phyloP scores from a whole-genome alignment of 2,329 filamentous ascomycete genomes.

The Apiospora saccharicola region DNA sequence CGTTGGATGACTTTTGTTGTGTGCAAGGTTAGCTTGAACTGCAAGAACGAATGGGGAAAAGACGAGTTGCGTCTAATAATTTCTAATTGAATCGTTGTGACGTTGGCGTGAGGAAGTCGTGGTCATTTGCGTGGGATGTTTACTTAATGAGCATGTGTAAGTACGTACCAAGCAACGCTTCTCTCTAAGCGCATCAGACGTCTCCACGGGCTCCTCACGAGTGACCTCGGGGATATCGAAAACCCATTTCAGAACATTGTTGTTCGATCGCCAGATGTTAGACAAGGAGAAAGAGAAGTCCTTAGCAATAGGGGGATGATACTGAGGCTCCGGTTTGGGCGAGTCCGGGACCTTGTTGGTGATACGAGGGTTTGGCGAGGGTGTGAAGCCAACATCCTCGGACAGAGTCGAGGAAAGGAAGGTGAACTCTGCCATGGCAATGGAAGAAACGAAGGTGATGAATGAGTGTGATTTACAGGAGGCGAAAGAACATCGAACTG shows the following conservation, averaged over 20 bases:
- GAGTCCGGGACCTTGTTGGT: background rate
- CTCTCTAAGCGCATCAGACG: conserved; percentile 24
- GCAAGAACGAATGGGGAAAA: background rate
- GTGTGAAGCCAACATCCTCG: conserved; percentile 14
- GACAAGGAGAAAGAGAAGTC: conserved; percentile 38
- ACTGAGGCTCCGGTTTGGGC: conserved; percentile 9
- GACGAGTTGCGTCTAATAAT: background rate
- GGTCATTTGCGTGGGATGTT: background rate
- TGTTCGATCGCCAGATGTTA: conserved; percentile 35
- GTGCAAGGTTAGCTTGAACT: background rate
- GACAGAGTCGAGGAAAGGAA: background rate
- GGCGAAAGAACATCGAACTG: background rate
- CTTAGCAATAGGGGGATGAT: conserved; percentile 33
- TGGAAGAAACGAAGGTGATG: background rate
- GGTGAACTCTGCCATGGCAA: conserved; percentile 7
- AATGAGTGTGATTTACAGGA: background rate
- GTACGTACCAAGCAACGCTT: conserved; percentile 38
- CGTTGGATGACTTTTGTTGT: conserved; percentile 27
- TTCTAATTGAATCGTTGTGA: background rate
- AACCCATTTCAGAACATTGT: conserved; percentile 39
- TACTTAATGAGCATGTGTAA: too few species aligned
- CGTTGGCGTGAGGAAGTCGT: background rate
- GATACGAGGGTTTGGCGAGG: background rate
- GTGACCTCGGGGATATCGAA: conserved; percentile 31
- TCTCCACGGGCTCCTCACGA: background rate